Percentiles rank a stretch among this genome's conserved stretches.
phyloP scores from a whole-genome alignment of 139 green algal species.

The Astrephomene gubernaculifera region DNA sequence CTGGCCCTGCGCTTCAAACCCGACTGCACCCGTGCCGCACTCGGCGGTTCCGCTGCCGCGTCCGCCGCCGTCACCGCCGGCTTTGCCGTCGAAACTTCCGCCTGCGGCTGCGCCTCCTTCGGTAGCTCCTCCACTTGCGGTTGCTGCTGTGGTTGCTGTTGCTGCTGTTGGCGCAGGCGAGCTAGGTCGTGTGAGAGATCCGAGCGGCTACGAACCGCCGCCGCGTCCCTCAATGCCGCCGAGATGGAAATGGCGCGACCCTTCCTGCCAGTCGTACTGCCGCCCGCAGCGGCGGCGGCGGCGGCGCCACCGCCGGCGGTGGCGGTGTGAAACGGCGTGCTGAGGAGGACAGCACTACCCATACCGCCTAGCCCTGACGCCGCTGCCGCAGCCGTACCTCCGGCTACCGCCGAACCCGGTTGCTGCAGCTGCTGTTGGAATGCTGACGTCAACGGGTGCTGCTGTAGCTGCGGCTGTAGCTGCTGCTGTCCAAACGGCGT shows the following conservation, averaged over 20 bases:
- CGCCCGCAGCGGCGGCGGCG: too few species aligned
- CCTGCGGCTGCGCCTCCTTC: not conserved
- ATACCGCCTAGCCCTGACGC: too few species aligned
- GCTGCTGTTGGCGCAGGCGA: not conserved
- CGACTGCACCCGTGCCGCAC: too few species aligned
- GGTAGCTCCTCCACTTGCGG: not conserved
- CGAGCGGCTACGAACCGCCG: not conserved
- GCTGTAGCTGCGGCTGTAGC: too few species aligned
- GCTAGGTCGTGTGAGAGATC: not conserved
- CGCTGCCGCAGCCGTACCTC: too few species aligned
- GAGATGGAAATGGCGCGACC: not conserved
- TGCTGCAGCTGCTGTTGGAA: too few species aligned
- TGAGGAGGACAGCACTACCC: too few species aligned
- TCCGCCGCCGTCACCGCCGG: not conserved
- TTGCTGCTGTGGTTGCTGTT: not conserved
- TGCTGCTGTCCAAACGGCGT: too few species aligned
- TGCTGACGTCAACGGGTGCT: too few species aligned
- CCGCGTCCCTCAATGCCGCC: constrained; percentile 18
- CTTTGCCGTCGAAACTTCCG: not conserved
- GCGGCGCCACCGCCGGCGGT: not conserved
- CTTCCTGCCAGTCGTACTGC: not conserved
- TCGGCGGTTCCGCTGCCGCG: not conserved
- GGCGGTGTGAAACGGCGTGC: too few species aligned
- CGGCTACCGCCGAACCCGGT: too few species aligned
- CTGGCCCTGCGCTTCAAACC: constrained; percentile 24